Conservation (phyloP, 768 basidiomycete species). For the Kwoniella mangroviensis region DNA sequence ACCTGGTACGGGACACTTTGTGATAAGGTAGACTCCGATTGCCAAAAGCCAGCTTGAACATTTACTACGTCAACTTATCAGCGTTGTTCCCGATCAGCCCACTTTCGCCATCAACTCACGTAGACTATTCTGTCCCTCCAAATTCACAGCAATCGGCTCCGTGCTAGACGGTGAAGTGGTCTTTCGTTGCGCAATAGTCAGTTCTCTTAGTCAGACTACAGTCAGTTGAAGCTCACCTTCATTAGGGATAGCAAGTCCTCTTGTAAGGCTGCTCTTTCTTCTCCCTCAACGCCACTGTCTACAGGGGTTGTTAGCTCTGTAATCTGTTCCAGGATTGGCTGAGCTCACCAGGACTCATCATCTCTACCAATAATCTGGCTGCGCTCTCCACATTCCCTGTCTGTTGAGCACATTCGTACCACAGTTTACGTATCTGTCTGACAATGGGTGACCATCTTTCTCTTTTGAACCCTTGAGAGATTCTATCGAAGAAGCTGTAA, state of each 20-base stretch:
- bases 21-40: conserved; percentile 66
- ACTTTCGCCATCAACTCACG: conserved; percentile 17
- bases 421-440: conserved; percentile 72
- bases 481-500: conserved; percentile 85
- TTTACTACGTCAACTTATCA: conserved; percentile 63
- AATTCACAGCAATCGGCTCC: conserved; percentile 67
- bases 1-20: conserved; percentile 77
- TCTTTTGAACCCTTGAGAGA: conserved; percentile 81
- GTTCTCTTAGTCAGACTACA: background rate
- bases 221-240: conserved; percentile 61
- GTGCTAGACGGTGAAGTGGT: conserved; percentile 70
- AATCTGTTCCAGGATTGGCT: background rate
- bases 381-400: conserved; percentile 77
- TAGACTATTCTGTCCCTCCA: conserved; percentile 45
- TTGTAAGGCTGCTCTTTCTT: conserved; percentile 60
- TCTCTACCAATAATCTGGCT: conserved; percentile 76
- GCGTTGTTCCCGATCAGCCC: conserved; percentile 60
- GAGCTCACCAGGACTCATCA: conserved; percentile 74
- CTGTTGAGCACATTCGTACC: conserved; percentile 81
- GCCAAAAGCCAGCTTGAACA: conserved; percentile 73
- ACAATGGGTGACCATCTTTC: conserved; percentile 81
- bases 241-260: conserved; percentile 76
- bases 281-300: conserved; percentile 37
- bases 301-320: conserved; percentile 5
- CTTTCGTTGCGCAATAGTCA: conserved; percentile 59